These are phyloP conservation scores for Corylus avellana DNA, from an alignment of 306 rosid genomes.

Conservation along the genomic window DNA sequence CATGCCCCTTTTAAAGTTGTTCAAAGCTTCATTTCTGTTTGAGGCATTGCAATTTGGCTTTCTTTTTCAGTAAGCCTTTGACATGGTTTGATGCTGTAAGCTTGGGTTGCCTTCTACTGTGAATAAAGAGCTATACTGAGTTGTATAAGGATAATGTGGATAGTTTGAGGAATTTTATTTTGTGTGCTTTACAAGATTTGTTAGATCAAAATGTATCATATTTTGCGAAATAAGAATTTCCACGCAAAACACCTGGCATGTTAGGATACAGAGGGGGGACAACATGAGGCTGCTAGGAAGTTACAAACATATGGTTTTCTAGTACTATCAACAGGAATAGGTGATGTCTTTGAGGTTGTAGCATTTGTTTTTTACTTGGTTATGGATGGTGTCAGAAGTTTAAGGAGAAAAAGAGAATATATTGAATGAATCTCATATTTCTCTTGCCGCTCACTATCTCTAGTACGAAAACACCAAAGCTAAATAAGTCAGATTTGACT, in stretches of 20 bases:
- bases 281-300: background rate
- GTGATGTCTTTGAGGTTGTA: background rate
- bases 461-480: too few species aligned
- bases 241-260: background rate
- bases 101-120: background rate
- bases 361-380: background rate
- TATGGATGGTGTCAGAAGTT: background rate
- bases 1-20: too few species aligned
- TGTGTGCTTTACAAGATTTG: background rate
- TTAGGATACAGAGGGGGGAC: background rate
- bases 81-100: too few species aligned
- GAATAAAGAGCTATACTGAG: background rate
- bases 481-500: too few species aligned
- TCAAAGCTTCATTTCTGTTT: too few species aligned
- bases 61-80: too few species aligned
- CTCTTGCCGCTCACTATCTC: too few species aligned
- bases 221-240: background rate
- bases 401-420: too few species aligned
- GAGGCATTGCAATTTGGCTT: too few species aligned
- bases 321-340: background rate
- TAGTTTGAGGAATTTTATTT: background rate
- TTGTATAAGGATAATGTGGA: background rate
- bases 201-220: background rate
- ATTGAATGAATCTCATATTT: too few species aligned
- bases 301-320: background rate